Evolutionary conservation across 305 asterid species (phyloP), one percentile per base, ranked within the genome.

Genomic region (Ilex paraguariensis): DNA sequence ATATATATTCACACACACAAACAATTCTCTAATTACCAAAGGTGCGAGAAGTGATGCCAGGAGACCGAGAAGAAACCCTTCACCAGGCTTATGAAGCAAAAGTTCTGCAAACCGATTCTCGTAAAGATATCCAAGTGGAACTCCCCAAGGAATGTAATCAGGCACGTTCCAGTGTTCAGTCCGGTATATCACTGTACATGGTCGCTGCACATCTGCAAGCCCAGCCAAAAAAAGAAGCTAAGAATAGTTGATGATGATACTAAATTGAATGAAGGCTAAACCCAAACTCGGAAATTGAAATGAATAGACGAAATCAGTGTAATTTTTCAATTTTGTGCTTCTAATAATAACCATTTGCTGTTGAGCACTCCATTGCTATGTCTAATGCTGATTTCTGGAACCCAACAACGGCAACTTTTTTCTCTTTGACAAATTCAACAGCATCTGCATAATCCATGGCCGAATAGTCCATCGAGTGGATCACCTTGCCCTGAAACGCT

Each of bases 401-500:
- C 28, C 28, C 28, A 21, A 21, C 28, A 21, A 21, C 28, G 28
- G 28, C 28, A 10, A 75, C 80, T 28, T 66, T 59, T 60, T 76
- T 81, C 21, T 80, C 84, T 72, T 55, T 62, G 13, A 81, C 45
- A 13, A 73, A 60, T 33, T 74, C 63, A 57, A 66, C 62, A 2
- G 81, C 86, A 13, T 21, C 46, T 14, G 57, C 68, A 21, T 61
- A 13, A 17, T 74, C 81, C 90, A 78, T 73, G 12, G 63, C 60
- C 51, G 80, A 69, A 61, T 77, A 79, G 3, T 79, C 82, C 75
- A 76, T 82, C 63, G 87, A 82, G 58, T 79, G 87, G 40, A 82
- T 75, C 3, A 72, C 81, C 51, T 73, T 56, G n/a, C 84, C 84
- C 5, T 61, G 50, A 49, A 79, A 82, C 7, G 21, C 74, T 64